Evolutionary conservation across 140 eudicot species (phyloP), one percentile per base, ranked within the genome.

Genomic region (Flaveria floridana): DNA sequence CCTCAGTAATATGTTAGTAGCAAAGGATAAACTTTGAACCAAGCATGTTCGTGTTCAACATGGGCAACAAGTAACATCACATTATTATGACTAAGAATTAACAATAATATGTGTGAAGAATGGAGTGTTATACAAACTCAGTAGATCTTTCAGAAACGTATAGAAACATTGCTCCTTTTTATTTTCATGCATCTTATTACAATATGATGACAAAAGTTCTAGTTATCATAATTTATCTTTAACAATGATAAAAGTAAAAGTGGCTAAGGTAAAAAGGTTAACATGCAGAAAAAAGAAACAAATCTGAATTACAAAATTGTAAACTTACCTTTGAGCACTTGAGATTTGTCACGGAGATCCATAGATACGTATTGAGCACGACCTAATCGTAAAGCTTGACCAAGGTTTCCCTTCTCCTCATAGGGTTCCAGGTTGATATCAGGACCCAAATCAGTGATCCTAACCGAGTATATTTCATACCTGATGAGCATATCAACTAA

Each of bases 401-500:
- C 95, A 13, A 92, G 92, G 25, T 71, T 81, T 48, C 96, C 96
- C 57, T 76, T 81, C 71, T 87, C 90, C 71, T 92, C 96, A 25
- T 86, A 78, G 6, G 90, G 42, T 18, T 92, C 95, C 4, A 92
- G 92, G 23, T 84, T 79, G 65, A 92, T 81, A 8, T 81, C 65
- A 34, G 91, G 92, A 16, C 83, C 86, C 84, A 89, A 86, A 68
- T 89, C 97, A 34, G 95, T 88, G 74, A 92, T 68, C 52, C 95
- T 85, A 46, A 92, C 96, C 0, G 80, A 80, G 73, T 80, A 92
- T 82, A 92, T 87, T 19, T 83, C 90, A 63, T 89, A 84, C 11
- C 87, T 80, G 72, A 92, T 84, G 34, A 92, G 89, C 95, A 86
- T 92, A 72, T 78, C 89, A 78, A 92, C 98, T 87, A 92, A 78